Conservation (phyloP, 495 filamentous ascomycete species). For the Aspergillus affinis region DNA sequence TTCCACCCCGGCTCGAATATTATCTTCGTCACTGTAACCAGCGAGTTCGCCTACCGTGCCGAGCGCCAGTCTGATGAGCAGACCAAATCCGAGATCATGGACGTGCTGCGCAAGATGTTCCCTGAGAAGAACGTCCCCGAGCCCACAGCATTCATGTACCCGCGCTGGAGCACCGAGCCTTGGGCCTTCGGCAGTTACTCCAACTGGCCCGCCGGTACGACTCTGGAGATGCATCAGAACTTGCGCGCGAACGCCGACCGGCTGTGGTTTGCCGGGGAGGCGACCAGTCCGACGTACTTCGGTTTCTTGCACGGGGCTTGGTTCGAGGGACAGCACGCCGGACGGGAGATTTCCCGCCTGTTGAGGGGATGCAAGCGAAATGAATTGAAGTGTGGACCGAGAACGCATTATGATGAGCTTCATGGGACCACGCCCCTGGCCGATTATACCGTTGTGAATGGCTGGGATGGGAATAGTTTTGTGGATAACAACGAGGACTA, state of each 20-base stretch:
- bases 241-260: slow-evolving; percentile 65
- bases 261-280: slow-evolving; percentile 72
- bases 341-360: slow-evolving; percentile 48
- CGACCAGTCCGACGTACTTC: slow-evolving; percentile 67
- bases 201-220: slow-evolving; percentile 69
- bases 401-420: slow-evolving; percentile 15
- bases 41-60: slow-evolving; percentile 58
- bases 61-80: slow-evolving; percentile 62
- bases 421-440: slow-evolving; percentile 29
- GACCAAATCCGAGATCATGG: slow-evolving; percentile 60
- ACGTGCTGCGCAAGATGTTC: slow-evolving; percentile 66
- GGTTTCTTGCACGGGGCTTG: slow-evolving; percentile 71
- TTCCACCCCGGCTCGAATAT: slow-evolving; percentile 66
- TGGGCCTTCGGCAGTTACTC: slow-evolving; percentile 72
- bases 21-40: slow-evolving; percentile 69
- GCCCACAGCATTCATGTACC: slow-evolving; percentile 67
- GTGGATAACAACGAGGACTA: slow-evolving; percentile 14
- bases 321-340: slow-evolving; percentile 59
- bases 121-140: slow-evolving; percentile 60
- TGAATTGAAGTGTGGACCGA: not conserved
- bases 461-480: slow-evolving; percentile 32
- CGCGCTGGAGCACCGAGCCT: slow-evolving; percentile 64
- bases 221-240: slow-evolving; percentile 69
- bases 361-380: slow-evolving; percentile 7
- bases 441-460: slow-evolving; percentile 25